Evolutionary conservation across 1,139 yeast genomes (phyloP).

Genomic region (Saccharomyces hybrid): DNA sequence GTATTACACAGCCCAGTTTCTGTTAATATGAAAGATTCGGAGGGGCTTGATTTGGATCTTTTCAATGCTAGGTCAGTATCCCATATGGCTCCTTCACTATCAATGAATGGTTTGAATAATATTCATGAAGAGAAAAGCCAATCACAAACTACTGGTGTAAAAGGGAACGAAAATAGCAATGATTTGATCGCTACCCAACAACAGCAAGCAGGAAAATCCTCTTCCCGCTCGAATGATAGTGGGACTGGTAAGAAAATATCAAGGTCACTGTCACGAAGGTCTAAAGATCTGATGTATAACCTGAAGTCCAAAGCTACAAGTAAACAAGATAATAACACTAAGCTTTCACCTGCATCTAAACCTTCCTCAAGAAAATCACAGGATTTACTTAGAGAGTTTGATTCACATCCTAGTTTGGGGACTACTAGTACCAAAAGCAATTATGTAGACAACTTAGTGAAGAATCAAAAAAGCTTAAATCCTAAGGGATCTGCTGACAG

Average conservation of each 20-base stretch:
- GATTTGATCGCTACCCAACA: neutral
- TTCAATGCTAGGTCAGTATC: neutral
- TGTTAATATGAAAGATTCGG: neutral
- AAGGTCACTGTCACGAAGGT: conserved; percentile 5
- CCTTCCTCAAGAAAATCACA: neutral
- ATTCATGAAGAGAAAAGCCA: neutral
- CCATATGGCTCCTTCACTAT: neutral
- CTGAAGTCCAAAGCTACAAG: conserved; percentile 2
- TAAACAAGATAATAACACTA: neutral
- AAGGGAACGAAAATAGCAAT: neutral
- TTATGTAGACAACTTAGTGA: neutral
- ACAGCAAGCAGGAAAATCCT: neutral
- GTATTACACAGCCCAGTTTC: neutral
- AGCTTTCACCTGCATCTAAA: conserved; percentile 5
- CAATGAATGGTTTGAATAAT: neutral
- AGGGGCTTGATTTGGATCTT: neutral
- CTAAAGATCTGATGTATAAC: conserved; percentile 4
- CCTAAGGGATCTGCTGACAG: neutral
- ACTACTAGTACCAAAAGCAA: neutral
- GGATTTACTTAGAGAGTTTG: neutral
- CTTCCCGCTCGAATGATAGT: neutral
- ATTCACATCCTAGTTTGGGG: neutral
- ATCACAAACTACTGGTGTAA: neutral
- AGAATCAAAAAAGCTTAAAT: neutral
- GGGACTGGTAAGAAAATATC: neutral